Conservation (phyloP, 306 rosid species). For the Arachis stenosperma region DNA sequence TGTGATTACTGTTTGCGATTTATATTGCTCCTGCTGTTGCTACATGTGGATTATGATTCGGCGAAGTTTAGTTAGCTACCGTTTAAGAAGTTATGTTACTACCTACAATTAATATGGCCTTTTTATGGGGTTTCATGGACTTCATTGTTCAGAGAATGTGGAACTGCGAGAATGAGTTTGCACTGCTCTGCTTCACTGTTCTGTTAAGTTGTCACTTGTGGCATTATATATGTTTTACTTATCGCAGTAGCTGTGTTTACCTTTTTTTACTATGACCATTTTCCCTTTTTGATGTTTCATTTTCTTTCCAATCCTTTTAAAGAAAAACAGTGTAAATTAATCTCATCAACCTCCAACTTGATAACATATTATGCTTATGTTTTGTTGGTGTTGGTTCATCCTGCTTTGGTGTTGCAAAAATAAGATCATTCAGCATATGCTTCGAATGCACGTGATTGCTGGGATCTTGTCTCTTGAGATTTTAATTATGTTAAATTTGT, state of each 20-base stretch:
- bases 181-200: conserved; percentile 18
- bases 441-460: conserved; percentile 1
- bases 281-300: not conserved
- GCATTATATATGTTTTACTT: not conserved
- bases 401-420: not conserved
- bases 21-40: not conserved
- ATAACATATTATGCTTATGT: not conserved
- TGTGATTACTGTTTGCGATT: not conserved
- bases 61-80: too few relatives aligned
- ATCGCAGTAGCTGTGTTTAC: not conserved
- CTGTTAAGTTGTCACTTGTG: not conserved
- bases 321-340: conserved; percentile 8
- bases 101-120: not conserved
- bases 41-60: too few relatives aligned
- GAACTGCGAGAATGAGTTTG: conserved; percentile 8
- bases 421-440: conserved; percentile 14
- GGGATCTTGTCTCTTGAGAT: not conserved
- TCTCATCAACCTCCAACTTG: conserved; percentile 27
- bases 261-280: not conserved
- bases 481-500: conserved; percentile 1
- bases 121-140: conserved; percentile 12
- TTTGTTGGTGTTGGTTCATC: not conserved
- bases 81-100: not conserved
- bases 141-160: conserved; percentile 5
- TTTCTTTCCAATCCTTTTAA: not conserved